A percentile compares a stretch with the other conserved stretches of the same genome.
Evolutionary conservation across 2,329 filamentous ascomycete genomes (phyloP).

Genomic region (Penicillium sp.): DNA sequence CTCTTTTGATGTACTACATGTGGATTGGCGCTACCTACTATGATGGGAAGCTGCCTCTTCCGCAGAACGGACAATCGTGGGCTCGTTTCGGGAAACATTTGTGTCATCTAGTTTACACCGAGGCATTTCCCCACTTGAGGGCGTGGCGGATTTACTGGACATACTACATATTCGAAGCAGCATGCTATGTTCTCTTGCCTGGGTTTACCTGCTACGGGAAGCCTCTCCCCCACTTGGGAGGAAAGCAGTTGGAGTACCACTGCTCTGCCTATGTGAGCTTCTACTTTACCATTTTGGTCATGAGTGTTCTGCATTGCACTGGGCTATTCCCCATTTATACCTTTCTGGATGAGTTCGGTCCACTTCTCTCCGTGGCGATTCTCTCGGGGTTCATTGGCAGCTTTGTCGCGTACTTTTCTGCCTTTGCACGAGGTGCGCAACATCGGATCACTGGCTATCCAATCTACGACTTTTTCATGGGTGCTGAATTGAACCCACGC

Average conservation of each 20-base stretch:
- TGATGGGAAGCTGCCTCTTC: constrained; percentile 74
- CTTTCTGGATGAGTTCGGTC: constrained; percentile 90
- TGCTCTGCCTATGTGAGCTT: constrained; percentile 86
- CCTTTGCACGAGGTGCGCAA: constrained; percentile 73
- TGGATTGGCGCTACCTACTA: constrained; percentile 95
- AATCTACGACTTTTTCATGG: constrained; percentile 89
- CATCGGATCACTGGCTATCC: constrained; percentile 86
- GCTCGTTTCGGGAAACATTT: constrained; percentile 72
- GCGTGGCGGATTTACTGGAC: constrained; percentile 95
- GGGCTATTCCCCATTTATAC: constrained; percentile 86
- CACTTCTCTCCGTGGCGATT: constrained; percentile 89
- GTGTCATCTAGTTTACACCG: constrained; percentile 70
- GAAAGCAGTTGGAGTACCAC: constrained; percentile 86
- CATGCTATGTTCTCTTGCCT: constrained; percentile 81
- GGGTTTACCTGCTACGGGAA: constrained; percentile 88
- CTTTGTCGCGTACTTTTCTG: constrained; percentile 83
- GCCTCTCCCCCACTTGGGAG: constrained; percentile 75
- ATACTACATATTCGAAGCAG: constrained; percentile 81
- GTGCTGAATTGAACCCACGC: constrained; percentile 80
- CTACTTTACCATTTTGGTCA: constrained; percentile 76
- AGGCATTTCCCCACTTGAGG: constrained; percentile 76
- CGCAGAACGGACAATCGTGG: constrained; percentile 64
- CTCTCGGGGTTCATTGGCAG: constrained; percentile 81
- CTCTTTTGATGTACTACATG: constrained; percentile 96
- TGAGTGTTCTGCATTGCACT: constrained; percentile 71